A percentile compares a stretch with the other conserved stretches of the same genome.
Conservation (phyloP, 306 rosid species). For the Vigna unguiculata region DNA sequence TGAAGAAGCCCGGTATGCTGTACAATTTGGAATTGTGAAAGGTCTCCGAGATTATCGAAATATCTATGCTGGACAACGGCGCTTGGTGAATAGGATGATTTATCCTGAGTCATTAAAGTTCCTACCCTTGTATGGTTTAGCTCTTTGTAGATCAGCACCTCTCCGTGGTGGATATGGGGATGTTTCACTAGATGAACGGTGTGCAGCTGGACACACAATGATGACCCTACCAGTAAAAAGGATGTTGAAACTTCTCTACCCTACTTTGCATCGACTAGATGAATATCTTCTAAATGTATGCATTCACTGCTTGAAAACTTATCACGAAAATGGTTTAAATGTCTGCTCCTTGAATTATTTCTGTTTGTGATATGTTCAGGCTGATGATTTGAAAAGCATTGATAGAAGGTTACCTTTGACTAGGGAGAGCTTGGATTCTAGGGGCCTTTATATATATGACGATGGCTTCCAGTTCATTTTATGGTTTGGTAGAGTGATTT, state of each 20-base stretch:
- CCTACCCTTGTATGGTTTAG: slow-evolving; percentile 83
- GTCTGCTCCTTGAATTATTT: slow-evolving; percentile 41
- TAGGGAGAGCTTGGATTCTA: slow-evolving; percentile 85
- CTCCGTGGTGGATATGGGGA: slow-evolving; percentile 94
- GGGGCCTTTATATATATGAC: slow-evolving; percentile 82
- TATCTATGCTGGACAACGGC: slow-evolving; percentile 90
- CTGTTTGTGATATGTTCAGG: slow-evolving; percentile 52
- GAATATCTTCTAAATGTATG: slow-evolving; percentile 81
- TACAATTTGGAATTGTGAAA: slow-evolving; percentile 86
- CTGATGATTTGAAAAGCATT: slow-evolving; percentile 59
- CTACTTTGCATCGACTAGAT: slow-evolving; percentile 80
- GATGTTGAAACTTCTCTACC: slow-evolving; percentile 86
- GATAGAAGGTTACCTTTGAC: slow-evolving; percentile 83
- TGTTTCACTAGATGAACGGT: slow-evolving; percentile 83
- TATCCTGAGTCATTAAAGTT: slow-evolving; percentile 89
- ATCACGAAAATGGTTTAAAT: background rate
- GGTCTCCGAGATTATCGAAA: slow-evolving; percentile 85
- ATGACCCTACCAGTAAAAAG: slow-evolving; percentile 83
- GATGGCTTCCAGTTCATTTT: slow-evolving; percentile 83
- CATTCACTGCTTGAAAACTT: slow-evolving; percentile 14
- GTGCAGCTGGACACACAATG: slow-evolving; percentile 85
- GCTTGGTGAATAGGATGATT: slow-evolving; percentile 85
- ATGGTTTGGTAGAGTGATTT: slow-evolving; percentile 95
- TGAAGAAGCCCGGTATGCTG: slow-evolving; percentile 84
- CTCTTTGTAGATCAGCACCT: slow-evolving; percentile 81